These are phyloP conservation scores for Botryotinia narcissicola DNA, from an alignment of 2,329 filamentous ascomycete species.

Conservation along the genomic window DNA sequence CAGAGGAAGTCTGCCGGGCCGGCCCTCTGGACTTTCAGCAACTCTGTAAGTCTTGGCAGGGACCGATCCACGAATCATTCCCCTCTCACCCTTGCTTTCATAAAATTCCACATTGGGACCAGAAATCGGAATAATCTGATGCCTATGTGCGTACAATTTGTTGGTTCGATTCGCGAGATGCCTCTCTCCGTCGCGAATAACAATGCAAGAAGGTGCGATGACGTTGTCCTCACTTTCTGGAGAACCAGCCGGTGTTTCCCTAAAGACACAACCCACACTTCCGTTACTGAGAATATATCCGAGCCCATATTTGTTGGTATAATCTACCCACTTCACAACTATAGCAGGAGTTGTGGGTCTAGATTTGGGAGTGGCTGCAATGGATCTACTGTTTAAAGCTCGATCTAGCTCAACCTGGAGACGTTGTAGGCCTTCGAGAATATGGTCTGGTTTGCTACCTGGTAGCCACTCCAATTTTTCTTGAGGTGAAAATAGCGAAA, in stretches of 20 bases:
- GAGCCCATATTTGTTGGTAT: conserved; percentile 81
- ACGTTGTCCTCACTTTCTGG: conserved; percentile 49
- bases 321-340: conserved; percentile 82
- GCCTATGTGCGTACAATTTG: conserved; percentile 52
- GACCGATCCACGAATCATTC: conserved; percentile 62
- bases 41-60: conserved; percentile 61
- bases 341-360: conserved; percentile 58
- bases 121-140: conserved; percentile 63
- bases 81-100: conserved; percentile 65
- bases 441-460: conserved; percentile 55
- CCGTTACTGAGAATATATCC: conserved; percentile 83
- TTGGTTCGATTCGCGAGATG: conserved; percentile 65
- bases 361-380: conserved; percentile 58
- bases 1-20: conserved; percentile 58
- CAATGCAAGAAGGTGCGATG: conserved; percentile 67
- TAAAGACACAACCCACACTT: conserved; percentile 68
- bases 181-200: conserved; percentile 68
- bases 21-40: conserved; percentile 54
- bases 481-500: conserved; percentile 51
- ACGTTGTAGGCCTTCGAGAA: conserved; percentile 54
- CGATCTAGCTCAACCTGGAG: conserved; percentile 62
- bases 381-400: conserved; percentile 60
- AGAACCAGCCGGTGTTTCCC: conserved; percentile 49
- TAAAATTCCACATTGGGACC: conserved; percentile 66
- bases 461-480: conserved; percentile 52